These are phyloP conservation scores for Yamadazyma phyllophila DNA, from an alignment of 805 yeast genomes.

Conservation along the genomic window DNA sequence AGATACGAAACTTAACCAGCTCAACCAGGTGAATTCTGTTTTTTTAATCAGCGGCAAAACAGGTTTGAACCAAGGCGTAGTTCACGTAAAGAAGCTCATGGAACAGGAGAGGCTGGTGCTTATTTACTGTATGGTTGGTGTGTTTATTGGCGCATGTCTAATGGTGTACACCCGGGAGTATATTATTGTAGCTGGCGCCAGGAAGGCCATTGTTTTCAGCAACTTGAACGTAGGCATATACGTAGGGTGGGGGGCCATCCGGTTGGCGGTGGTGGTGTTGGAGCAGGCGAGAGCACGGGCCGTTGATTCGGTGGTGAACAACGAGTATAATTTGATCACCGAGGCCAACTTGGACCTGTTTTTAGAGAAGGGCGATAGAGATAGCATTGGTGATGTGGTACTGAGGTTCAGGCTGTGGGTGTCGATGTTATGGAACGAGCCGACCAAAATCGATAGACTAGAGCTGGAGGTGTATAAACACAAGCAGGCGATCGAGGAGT, in stretches of 20 bases:
- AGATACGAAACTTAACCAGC: conserved; percentile 14
- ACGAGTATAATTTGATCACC: conserved; percentile 16
- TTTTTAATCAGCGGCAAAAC: conserved; percentile 7
- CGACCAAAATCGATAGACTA: neutral
- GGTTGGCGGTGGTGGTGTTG: conserved; percentile 18
- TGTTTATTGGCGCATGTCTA: conserved; percentile 25
- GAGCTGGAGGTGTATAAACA: neutral
- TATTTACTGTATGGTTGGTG: conserved; percentile 24
- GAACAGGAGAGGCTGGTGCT: conserved; percentile 18
- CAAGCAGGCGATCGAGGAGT: neutral
- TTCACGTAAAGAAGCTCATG: conserved; percentile 3
- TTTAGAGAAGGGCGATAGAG: neutral
- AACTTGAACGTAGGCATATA: conserved; percentile 37
- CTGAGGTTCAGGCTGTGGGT: no score
- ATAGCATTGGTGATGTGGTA: neutral
- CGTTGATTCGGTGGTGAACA: neutral
- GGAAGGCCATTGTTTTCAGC: conserved; percentile 28
- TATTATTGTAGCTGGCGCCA: conserved; percentile 24
- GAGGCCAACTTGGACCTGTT: conserved; percentile 12
- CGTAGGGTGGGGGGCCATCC: conserved; percentile 25
- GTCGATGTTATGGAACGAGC: no score
- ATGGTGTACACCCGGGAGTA: conserved; percentile 27
- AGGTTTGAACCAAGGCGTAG: neutral
- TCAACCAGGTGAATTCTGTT: conserved; percentile 16
- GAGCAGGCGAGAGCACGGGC: conserved; percentile 6